Percentiles rank a stretch among this genome's conserved stretches.
Evolutionary conservation across 257 asterid genomes (phyloP).

Genomic region (Plantago ovata): DNA sequence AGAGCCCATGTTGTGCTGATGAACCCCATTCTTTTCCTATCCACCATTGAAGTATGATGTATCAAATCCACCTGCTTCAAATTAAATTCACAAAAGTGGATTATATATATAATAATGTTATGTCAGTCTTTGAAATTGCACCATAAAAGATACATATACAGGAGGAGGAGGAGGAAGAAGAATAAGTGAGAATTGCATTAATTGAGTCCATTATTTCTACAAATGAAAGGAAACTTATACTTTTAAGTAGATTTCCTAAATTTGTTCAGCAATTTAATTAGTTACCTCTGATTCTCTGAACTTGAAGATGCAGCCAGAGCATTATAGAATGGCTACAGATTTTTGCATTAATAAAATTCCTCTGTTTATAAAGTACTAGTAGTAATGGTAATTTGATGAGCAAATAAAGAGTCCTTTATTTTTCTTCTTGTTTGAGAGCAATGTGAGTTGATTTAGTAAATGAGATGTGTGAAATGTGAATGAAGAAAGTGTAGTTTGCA

Average conservation of each 20-base stretch:
- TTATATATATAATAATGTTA: neutral
- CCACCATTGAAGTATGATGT: neutral
- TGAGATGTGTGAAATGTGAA: neutral
- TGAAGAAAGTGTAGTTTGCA: neutral
- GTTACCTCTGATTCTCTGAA: neutral
- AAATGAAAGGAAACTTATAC: neutral
- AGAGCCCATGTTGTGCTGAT: conserved; percentile 28
- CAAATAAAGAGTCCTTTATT: neutral
- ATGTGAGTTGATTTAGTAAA: neutral
- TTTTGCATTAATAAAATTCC: neutral
- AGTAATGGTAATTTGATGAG: neutral
- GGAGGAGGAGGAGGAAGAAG: too few species aligned
- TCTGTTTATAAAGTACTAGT: neutral
- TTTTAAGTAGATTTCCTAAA: neutral
- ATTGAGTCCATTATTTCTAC: neutral
- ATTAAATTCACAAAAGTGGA: neutral
- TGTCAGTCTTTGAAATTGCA: neutral
- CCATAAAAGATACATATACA: neutral
- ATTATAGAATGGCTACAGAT: neutral
- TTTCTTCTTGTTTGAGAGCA: neutral
- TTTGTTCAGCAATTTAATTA: neutral
- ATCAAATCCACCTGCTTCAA: conserved; percentile 8
- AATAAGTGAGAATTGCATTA: neutral
- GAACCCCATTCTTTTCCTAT: conserved; percentile 24
- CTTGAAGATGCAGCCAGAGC: neutral